Evolutionary conservation across 192 early-diverging fungal genomes (phyloP), one percentile per base, ranked within the genome.

Genomic region (Funneliformis geosporum): DNA sequence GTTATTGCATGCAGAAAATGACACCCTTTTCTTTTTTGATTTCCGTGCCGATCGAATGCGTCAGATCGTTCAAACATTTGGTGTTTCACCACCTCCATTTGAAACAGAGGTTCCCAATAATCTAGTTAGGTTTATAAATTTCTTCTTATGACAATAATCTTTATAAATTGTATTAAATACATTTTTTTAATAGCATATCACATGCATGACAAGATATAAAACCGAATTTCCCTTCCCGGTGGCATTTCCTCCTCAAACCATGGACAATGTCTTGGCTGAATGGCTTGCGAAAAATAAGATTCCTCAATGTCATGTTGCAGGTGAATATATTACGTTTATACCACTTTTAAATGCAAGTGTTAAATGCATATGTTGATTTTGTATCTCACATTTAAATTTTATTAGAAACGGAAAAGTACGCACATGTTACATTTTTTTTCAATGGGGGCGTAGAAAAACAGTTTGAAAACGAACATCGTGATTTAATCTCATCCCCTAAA

Each of bases 371-470:
- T 55, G 6, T 11, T 55, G 0, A 50, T 44, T 23, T n/a, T 42
- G 2, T 14, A 25, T 33, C 10, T 60, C 10, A 14, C 28, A 27
- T 42, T 27, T 55, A 50, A 11, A 2, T 11, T 75, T 12, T n/a
- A 40, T 39, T 69, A 79, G 98, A 99, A 88, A 99, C 98, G 5
- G 98, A 99, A 82, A 99, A 99, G 88, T 99, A 97, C 87, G 97
- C 98, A 38, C 98, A 99, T 84, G 98, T 99, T 40, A 99, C 98
- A 65, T 99, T 99, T 91, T 99, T 99, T 92, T 99, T 99, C 88
- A 99, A 99, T 87, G 98, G 98, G 79, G 98, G 98, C 39, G 89
- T 92, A 25, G 97, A 99, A 85, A 91, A 93, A 40, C 95, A 97
- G 84, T 99, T 96, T 86, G 66, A 84, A 59, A 83, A 85, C 60